phyloP scores from a whole-genome alignment of 441 rosid genomes.

The Corymbia citriodora region DNA sequence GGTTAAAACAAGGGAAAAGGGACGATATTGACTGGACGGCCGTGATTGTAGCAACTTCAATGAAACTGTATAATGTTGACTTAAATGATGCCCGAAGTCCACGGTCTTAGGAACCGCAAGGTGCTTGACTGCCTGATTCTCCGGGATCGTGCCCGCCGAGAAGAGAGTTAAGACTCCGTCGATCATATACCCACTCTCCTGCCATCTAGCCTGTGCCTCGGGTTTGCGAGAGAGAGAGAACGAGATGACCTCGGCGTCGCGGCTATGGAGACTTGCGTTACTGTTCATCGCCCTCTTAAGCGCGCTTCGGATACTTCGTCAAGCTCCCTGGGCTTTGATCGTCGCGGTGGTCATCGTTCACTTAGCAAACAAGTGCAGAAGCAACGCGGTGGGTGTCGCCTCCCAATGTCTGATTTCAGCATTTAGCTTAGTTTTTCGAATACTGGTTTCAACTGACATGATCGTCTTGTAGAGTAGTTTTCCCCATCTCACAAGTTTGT shows the following conservation, averaged over 20 bases:
- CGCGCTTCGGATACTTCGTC: accelerated
- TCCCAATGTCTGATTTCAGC: neutral
- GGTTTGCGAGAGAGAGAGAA: neutral
- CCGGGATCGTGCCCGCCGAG: neutral
- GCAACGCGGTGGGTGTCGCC: neutral
- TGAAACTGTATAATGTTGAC: too few relatives aligned
- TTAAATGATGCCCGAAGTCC: neutral
- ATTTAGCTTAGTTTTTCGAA: neutral
- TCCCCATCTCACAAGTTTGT: neutral
- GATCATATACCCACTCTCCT: neutral
- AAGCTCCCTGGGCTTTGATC: accelerated
- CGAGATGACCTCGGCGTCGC: neutral
- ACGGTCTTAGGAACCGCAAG: neutral
- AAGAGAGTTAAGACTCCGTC: neutral
- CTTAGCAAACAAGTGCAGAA: accelerated
- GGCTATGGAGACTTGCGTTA: neutral
- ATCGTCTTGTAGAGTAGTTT: neutral
- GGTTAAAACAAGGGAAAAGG: too few relatives aligned
- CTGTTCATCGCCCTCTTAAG: neutral
- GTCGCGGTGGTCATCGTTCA: accelerated
- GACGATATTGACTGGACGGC: neutral
- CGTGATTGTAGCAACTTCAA: too few relatives aligned
- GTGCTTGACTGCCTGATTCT: accelerated
- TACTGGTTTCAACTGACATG: neutral
- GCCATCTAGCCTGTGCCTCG: neutral